These are phyloP conservation scores for Noccaea bulbosa DNA, from an alignment of 345 rosid species.

Conservation along the genomic window DNA sequence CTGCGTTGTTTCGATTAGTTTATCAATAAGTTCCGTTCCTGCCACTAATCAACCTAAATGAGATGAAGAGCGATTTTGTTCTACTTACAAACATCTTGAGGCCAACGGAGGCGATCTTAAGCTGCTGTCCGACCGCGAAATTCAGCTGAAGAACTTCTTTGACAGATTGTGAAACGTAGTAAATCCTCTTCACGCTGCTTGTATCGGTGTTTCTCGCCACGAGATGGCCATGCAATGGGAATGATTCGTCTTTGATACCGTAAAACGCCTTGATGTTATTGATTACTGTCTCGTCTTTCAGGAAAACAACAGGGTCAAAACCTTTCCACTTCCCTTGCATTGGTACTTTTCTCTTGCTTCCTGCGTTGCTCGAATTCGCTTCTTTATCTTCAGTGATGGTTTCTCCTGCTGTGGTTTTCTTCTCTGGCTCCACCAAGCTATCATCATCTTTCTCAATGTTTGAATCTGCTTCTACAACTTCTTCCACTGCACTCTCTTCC, in stretches of 20 bases:
- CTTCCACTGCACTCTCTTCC: constrained; percentile 46
- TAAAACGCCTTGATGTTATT: constrained; percentile 71
- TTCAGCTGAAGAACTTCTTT: constrained; percentile 83
- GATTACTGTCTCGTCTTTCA: constrained; percentile 68
- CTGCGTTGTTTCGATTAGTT: constrained; percentile 38
- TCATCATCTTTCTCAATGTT: constrained; percentile 33
- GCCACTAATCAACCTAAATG: background rate
- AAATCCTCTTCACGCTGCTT: constrained; percentile 84
- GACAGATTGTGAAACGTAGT: constrained; percentile 86
- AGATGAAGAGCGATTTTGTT: background rate
- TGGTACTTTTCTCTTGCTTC: constrained; percentile 81
- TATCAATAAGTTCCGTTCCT: background rate
- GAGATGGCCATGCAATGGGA: constrained; percentile 74
- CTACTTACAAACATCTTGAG: constrained; percentile 96
- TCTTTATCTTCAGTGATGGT: constrained; percentile 50
- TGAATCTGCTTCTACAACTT: constrained; percentile 43
- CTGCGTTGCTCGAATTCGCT: constrained; percentile 47
- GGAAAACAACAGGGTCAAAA: constrained; percentile 84
- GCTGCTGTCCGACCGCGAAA: constrained; percentile 83
- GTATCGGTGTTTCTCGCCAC: constrained; percentile 78
- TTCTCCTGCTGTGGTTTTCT: constrained; percentile 43
- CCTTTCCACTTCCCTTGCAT: constrained; percentile 96
- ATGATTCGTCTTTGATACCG: constrained; percentile 69
- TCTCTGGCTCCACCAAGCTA: constrained; percentile 38
- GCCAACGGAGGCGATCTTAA: constrained; percentile 94